A percentile compares a stretch with the other conserved stretches of the same genome.
Conservation (phyloP, 805 yeast genomes). For the Candida boleticola region DNA sequence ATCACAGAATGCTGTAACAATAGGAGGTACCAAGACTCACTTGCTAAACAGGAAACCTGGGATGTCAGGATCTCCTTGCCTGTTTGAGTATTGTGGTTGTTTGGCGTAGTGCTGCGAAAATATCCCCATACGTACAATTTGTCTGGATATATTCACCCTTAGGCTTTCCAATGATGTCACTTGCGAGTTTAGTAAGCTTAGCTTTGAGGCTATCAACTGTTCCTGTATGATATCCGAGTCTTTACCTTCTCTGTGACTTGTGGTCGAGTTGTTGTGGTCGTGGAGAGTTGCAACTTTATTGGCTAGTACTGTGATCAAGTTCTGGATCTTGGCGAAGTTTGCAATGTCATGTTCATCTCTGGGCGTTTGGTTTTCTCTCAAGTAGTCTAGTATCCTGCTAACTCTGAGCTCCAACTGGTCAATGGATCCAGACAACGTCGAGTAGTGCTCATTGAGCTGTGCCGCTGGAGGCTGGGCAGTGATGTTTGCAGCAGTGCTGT, state of each 20-base stretch:
- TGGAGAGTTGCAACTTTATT: conserved; percentile 14
- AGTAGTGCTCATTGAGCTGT: not conserved
- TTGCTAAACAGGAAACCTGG: not conserved
- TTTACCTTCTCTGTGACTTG: conserved; percentile 11
- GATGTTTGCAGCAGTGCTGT: not conserved
- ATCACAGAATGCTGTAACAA: too few species aligned
- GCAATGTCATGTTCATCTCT: conserved; percentile 8
- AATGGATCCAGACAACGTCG: not conserved
- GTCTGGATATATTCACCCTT: conserved; percentile 14
- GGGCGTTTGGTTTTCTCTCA: conserved; percentile 4
- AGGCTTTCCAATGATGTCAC: conserved; percentile 21
- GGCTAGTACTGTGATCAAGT: conserved; percentile 26
- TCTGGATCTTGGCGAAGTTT: conserved; percentile 8
- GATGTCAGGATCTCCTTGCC: not conserved
- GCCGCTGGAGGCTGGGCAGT: conserved; percentile 12
- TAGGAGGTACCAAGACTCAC: too few species aligned
- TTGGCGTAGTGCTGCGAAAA: conserved; percentile 1
- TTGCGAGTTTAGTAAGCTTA: conserved; percentile 31
- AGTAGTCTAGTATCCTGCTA: conserved; percentile 18
- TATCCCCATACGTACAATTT: conserved; percentile 8
- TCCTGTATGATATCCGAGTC: not conserved
- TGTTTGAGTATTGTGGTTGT: not conserved
- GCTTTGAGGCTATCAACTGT: conserved; percentile 17
- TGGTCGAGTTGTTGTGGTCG: conserved; percentile 7
- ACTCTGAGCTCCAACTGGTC: conserved; percentile 24